Evolutionary conservation across 1,284 basidiomycete genomes (phyloP).

Genomic region (Ceratobasidium sp.): DNA sequence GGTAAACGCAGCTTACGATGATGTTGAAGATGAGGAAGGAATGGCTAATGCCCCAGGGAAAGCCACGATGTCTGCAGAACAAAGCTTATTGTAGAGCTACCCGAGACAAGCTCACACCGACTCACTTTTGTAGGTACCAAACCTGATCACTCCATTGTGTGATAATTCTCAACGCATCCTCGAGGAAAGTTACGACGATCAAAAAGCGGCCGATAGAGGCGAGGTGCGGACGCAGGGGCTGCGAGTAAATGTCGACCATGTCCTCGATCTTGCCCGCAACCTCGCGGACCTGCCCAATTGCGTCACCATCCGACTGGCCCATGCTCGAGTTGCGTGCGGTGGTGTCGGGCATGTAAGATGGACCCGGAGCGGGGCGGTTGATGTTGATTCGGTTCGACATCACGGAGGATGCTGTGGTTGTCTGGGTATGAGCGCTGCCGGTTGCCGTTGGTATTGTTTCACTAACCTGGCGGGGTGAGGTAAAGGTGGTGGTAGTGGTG

Average conservation of each 20-base stretch:
- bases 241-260: conserved; percentile 90
- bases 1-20: conserved; percentile 71
- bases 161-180: conserved; percentile 94
- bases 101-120: conserved; percentile 49
- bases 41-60: conserved; percentile 96
- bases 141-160: conserved; percentile 97
- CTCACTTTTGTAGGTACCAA: conserved; percentile 94
- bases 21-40: conserved; percentile 94
- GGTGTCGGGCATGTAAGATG: conserved; percentile 58
- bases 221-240: conserved; percentile 94
- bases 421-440: conserved; percentile 51
- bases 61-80: conserved; percentile 82
- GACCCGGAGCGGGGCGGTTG: conserved; percentile 72
- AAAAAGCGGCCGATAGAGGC: conserved; percentile 96
- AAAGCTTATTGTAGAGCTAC: conserved; percentile 47
- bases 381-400: conserved; percentile 89
- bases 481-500: conserved; percentile 21
- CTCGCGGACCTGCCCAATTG: conserved; percentile 84
- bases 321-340: conserved; percentile 75
- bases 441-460: conserved; percentile 88
- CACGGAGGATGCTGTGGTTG: neutral
- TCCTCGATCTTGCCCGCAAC: conserved; percentile 90
- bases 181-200: conserved; percentile 98
- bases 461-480: neutral
- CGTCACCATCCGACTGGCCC: conserved; percentile 69